These are phyloP conservation scores for Calonectria pseudoreteaudii DNA, from an alignment of 2,329 filamentous ascomycete species.

Conservation along the genomic window DNA sequence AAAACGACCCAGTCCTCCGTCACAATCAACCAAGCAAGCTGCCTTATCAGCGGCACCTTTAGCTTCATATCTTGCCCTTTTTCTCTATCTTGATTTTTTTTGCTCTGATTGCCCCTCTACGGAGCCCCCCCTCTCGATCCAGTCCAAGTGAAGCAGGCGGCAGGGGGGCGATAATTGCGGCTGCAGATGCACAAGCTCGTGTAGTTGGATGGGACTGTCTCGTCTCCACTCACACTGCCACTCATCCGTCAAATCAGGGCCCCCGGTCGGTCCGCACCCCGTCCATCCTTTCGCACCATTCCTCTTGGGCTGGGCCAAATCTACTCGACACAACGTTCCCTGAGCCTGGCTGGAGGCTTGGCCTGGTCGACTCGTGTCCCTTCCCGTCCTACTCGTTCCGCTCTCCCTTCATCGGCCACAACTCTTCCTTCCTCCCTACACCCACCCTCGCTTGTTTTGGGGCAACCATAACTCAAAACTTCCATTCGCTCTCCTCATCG, in stretches of 20 bases:
- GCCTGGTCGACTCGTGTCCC: conserved; percentile 35
- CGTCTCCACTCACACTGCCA: conserved; percentile 6
- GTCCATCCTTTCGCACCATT: conserved; percentile 12
- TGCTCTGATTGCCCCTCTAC: background rate
- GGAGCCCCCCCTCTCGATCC: background rate
- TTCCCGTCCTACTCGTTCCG: conserved; percentile 7
- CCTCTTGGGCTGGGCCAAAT: conserved; percentile 29
- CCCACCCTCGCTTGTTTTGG: conserved; percentile 12
- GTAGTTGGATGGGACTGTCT: background rate
- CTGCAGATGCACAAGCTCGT: background rate
- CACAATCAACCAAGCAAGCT: background rate
- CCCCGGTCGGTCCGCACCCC: background rate
- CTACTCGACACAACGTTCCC: conserved; percentile 31
- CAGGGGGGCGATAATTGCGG: background rate
- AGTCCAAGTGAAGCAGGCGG: background rate
- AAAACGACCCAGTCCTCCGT: background rate
- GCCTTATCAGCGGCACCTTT: background rate
- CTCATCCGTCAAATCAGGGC: conserved; percentile 4
- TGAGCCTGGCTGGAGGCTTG: conserved; percentile 20
- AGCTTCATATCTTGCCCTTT: background rate
- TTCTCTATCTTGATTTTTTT: background rate
- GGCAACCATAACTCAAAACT: conserved; percentile 17
- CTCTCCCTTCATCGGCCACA: conserved; percentile 3
- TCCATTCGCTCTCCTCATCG: conserved; percentile 16
- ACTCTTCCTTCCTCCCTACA: background rate